Conservation (phyloP, 129 eudicot species). For the Tanacetum coccineum region DNA sequence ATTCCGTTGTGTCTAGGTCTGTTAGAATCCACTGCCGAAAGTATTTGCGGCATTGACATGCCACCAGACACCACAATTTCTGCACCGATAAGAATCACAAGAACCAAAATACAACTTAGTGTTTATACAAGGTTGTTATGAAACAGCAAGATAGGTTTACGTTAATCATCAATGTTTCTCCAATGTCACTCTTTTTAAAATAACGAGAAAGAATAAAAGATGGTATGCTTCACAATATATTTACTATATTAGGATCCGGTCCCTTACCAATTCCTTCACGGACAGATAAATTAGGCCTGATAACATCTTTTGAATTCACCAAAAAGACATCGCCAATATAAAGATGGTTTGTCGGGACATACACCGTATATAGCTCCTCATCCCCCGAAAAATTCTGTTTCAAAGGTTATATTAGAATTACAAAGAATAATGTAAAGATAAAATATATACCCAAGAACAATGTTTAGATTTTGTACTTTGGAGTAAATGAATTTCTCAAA, state of each 20-base stretch:
- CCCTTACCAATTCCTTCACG: constrained; percentile 86
- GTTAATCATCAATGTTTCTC: no score
- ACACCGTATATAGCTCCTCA: constrained; percentile 73
- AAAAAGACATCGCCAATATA: constrained; percentile 78
- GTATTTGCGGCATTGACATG: constrained; percentile 94
- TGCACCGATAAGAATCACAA: constrained; percentile 38
- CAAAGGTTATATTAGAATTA: constrained; percentile 5
- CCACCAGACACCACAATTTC: constrained; percentile 97
- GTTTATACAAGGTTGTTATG: not conserved
- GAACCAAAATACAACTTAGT: not conserved
- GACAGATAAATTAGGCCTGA: constrained; percentile 79
- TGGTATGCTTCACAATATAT: not conserved
- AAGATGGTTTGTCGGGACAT: constrained; percentile 87
- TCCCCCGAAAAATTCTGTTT: constrained; percentile 56
- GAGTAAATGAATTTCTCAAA: not conserved
- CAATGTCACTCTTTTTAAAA: no score
- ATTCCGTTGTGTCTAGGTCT: constrained; percentile 51
- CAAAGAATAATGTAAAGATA: not conserved
- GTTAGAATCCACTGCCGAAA: constrained; percentile 66
- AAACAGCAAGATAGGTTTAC: no score
- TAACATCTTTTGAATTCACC: constrained; percentile 66
- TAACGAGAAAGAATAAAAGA: not conserved
- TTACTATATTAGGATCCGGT: not conserved
- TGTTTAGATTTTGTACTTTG: not conserved
- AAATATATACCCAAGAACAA: not conserved